Evolutionary conservation across 495 filamentous ascomycete species (phyloP), one percentile per base, ranked within the genome.

Genomic region (Rhypophila decipiens): DNA sequence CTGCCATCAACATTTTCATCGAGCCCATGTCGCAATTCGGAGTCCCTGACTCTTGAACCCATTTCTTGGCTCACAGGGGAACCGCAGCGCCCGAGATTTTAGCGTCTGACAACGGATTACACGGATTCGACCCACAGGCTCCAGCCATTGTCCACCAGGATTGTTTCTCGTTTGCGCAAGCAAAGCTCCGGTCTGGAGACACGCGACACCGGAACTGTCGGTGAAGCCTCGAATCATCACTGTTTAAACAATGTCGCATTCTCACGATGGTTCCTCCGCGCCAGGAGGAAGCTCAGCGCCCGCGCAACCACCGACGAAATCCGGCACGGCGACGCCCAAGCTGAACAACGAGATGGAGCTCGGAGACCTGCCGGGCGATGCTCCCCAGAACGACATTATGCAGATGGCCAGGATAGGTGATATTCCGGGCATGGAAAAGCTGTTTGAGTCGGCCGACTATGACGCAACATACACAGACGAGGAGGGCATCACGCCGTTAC

Each of bases 401-500:
- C 91, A 96, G 68, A 76, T 96, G 57, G 88, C 93, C 29, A 78
- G 91, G 42, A 62, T 93, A 49, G 93, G 93, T 23, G 91, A 98
- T 58, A 78, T 96, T 59, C 70, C 70, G 4, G 85, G 77, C 24
- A 91, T 98, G 76, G 86, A 94, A 68, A 90, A 82, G 70, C 72
- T 98, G 21, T 90, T 95, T 54, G 85, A 87, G 50, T 78, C 74
- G 42, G 84, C 86, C 54, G 93, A 87, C 45, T 87, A 78, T 64
- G 81, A 85, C 53, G 87, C 87, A 20, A 83, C 76, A 40, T 88
- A 93, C 61, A 77, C 73, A 48, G 94, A 97, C 59, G 88, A 84
- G 41, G 87, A 98, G 64, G 87, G 85, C 56, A 94, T 96, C 56
- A 97, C 90, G 35, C 90, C 93, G 42, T 71, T 98, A 67, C 93